Percentiles rank a stretch among this genome's conserved stretches.
phyloP scores from a whole-genome alignment of 2,329 filamentous ascomycete species.

The Cladobotryum mycophilum region DNA sequence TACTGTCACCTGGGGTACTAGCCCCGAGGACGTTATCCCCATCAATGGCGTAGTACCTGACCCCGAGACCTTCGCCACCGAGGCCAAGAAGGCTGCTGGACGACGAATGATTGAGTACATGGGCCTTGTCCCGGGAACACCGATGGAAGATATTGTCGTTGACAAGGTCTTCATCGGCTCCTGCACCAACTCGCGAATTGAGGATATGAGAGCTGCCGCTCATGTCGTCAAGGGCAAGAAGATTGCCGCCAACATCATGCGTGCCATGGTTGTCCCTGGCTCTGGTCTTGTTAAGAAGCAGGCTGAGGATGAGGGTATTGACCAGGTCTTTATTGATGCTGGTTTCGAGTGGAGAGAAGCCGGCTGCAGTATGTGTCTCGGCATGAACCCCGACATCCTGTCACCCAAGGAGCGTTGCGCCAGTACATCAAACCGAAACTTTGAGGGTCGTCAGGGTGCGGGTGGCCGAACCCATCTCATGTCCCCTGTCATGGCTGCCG shows the following conservation, averaged over 20 bases:
- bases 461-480: constrained; percentile 88
- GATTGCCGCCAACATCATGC: constrained; percentile 81
- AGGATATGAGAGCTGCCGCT: constrained; percentile 85
- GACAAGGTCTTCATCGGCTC: constrained; percentile 99
- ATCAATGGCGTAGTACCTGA: constrained; percentile 89
- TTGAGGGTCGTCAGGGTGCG: constrained; percentile 92
- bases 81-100: constrained; percentile 73
- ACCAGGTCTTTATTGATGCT: constrained; percentile 85
- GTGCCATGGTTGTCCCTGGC: constrained; percentile 92
- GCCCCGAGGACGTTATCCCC: constrained; percentile 90
- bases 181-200: constrained; percentile 95
- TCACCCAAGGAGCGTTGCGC: constrained; percentile 89
- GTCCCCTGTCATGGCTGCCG: constrained; percentile 95
- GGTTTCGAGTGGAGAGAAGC: constrained; percentile 98
- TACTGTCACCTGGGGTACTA: constrained; percentile 95
- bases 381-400: constrained; percentile 98
- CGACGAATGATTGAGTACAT: constrained; percentile 89
- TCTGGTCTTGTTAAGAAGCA: constrained; percentile 90
- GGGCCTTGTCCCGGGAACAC: constrained; percentile 80
- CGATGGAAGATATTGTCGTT: constrained; percentile 82
- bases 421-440: constrained; percentile 94
- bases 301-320: constrained; percentile 85
- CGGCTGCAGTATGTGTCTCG: constrained; percentile 97
- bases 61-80: constrained; percentile 76
- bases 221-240: constrained; percentile 81